These are phyloP conservation scores for Phytopythium aichiense DNA, from an alignment of 352 stramenopile species.

Conservation along the genomic window DNA sequence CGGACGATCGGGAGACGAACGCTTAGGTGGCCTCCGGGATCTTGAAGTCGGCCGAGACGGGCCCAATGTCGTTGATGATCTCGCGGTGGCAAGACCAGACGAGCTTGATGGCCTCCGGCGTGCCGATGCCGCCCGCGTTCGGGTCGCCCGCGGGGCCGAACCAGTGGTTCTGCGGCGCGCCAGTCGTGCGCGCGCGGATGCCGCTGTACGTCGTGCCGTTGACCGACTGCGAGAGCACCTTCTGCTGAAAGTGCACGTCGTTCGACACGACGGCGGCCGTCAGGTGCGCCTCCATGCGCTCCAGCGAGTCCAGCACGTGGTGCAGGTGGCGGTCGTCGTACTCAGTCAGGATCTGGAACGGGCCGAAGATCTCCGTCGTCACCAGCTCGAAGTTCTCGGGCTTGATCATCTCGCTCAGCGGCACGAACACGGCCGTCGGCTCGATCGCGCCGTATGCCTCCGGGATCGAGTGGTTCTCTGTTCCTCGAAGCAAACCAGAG, in stretches of 20 bases:
- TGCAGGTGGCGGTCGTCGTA: constrained; percentile 92
- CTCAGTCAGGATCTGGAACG: constrained; percentile 96
- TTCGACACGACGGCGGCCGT: constrained; percentile 98
- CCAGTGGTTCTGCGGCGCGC: constrained; percentile 94
- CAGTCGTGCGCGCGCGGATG: constrained; percentile 94
- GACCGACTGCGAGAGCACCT: constrained; percentile 96
- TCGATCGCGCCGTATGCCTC: constrained; percentile 95
- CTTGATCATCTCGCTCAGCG: constrained; percentile 94
- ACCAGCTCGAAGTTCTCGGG: constrained; percentile 92
- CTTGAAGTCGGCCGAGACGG: constrained; percentile 64
- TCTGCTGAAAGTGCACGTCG: constrained; percentile 92
- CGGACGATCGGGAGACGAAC: not conserved
- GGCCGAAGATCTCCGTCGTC: constrained; percentile 98
- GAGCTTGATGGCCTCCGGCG: constrained; percentile 97
- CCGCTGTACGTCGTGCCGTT: constrained; percentile 99
- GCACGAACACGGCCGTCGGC: constrained; percentile 97
- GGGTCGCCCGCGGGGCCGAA: constrained; percentile 97
- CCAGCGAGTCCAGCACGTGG: constrained; percentile 90
- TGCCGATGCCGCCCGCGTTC: constrained; percentile 96
- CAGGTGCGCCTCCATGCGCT: constrained; percentile 96
- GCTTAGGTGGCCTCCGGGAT: constrained; percentile 81
- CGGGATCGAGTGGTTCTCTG: constrained; percentile 94
- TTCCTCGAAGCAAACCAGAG: constrained; percentile 6
- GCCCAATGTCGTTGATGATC: constrained; percentile 93
- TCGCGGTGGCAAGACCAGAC: constrained; percentile 99